Conservation (phyloP, 208 protist genomes). For the Phytomonas sp. region DNA sequence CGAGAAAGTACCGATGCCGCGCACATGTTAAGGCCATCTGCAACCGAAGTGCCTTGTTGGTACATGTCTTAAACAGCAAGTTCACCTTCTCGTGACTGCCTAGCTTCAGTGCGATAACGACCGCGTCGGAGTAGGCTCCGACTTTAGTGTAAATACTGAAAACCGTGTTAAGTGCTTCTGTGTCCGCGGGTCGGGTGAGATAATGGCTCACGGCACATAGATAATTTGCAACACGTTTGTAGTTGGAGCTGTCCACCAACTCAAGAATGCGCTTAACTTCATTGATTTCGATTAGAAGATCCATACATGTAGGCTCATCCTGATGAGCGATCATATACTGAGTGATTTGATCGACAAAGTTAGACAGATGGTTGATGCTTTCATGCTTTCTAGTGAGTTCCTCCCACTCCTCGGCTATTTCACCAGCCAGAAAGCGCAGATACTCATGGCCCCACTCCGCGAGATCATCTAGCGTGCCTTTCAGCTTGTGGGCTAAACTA, state of each 20-base stretch:
- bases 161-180: slow-evolving; percentile 81
- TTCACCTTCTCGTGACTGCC: slow-evolving; percentile 69
- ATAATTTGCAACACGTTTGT: slow-evolving; percentile 94
- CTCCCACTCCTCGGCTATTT: slow-evolving; percentile 92
- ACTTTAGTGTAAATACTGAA: slow-evolving; percentile 92
- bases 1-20: slow-evolving; percentile 77
- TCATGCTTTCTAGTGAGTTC: slow-evolving; percentile 40
- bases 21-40: slow-evolving; percentile 94
- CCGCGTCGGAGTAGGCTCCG: slow-evolving; percentile 82
- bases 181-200: slow-evolving; percentile 93
- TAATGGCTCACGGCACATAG: slow-evolving; percentile 91
- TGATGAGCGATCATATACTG: slow-evolving; percentile 94
- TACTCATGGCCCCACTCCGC: slow-evolving; percentile 99
- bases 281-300: slow-evolving; percentile 97
- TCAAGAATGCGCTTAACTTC: slow-evolving; percentile 82
- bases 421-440: slow-evolving; percentile 91
- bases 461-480: slow-evolving; percentile 91
- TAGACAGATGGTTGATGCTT: slow-evolving; percentile 70
- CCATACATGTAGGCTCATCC: slow-evolving; percentile 97
- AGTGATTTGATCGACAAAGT: slow-evolving; percentile 92
- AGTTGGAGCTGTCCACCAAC: slow-evolving; percentile 92
- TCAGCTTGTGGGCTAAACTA: slow-evolving; percentile 94
- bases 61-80: slow-evolving; percentile 77
- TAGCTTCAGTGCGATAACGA: slow-evolving; percentile 86
- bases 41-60: slow-evolving; percentile 39